Evolutionary conservation across 2,329 filamentous ascomycete genomes (phyloP).

Genomic region (Penicillium crustosum): DNA sequence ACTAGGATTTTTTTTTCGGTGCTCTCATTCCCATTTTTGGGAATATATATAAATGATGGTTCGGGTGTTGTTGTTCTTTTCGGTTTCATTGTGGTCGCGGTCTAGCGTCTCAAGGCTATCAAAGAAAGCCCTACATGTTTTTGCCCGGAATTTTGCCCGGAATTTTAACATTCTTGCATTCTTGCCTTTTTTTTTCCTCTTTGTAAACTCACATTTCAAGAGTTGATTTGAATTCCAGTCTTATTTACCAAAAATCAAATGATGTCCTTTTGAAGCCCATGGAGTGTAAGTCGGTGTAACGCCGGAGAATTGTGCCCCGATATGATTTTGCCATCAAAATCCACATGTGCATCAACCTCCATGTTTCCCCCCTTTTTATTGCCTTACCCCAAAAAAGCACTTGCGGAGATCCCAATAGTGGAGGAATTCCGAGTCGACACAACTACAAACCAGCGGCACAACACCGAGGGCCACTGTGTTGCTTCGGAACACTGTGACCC

Average conservation of each 20-base stretch:
- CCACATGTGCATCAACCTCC: background rate
- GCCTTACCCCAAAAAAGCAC: background rate
- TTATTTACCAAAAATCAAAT: background rate
- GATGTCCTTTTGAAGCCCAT: background rate
- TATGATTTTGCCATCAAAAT: background rate
- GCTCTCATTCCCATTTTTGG: too few relatives aligned
- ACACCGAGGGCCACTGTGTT: conserved; percentile 11
- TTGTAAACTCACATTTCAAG: background rate
- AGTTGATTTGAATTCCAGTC: background rate
- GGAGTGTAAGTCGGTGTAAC: background rate
- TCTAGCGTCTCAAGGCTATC: background rate
- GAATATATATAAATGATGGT: too few relatives aligned
- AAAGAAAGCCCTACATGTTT: background rate
- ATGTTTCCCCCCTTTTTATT: background rate
- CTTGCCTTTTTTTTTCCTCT: background rate
- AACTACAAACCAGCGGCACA: conserved; percentile 13
- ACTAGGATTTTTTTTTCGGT: background rate
- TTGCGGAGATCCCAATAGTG: background rate
- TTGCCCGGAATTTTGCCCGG: background rate
- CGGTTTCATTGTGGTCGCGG: background rate
- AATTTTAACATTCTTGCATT: background rate
- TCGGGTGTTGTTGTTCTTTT: background rate
- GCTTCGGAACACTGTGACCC: conserved; percentile 32
- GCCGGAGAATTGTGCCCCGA: conserved; percentile 1
- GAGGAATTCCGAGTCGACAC: conserved; percentile 11